Evolutionary conservation across 2,329 filamentous ascomycete genomes (phyloP).

Genomic region (Aspergillus luchuensis): DNA sequence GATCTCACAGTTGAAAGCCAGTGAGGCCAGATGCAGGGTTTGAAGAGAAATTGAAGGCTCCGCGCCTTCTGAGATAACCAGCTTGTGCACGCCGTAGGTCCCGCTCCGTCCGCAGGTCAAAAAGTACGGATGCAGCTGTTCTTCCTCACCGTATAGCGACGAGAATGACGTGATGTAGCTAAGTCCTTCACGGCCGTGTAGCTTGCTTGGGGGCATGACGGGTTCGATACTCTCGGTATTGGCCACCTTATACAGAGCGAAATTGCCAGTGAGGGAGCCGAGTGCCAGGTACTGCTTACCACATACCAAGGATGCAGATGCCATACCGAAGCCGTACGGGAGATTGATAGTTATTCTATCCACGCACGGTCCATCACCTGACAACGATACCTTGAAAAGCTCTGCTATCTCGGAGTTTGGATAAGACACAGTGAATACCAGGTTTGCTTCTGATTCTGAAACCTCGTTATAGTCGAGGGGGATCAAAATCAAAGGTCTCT

Average conservation of each 20-base stretch:
- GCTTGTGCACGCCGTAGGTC: constrained; percentile 66
- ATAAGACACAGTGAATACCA: constrained; percentile 34
- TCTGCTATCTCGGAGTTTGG: constrained; percentile 29
- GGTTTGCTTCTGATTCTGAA: constrained; percentile 1
- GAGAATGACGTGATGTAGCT: constrained; percentile 58
- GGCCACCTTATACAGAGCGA: constrained; percentile 51
- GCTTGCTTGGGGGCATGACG: constrained; percentile 27
- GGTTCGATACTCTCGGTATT: constrained; percentile 23
- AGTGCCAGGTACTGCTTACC: constrained; percentile 46
- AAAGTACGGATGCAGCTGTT: constrained; percentile 46
- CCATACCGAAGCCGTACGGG: constrained; percentile 53
- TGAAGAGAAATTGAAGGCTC: constrained; percentile 41
- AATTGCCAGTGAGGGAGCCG: constrained; percentile 58
- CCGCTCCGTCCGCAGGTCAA: constrained; percentile 78
- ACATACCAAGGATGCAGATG: constrained; percentile 48
- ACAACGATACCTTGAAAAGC: constrained; percentile 28
- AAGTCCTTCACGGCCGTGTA: constrained; percentile 64
- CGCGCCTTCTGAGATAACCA: constrained; percentile 20
- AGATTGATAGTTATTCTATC: constrained; percentile 30
- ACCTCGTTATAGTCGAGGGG: constrained; percentile 24
- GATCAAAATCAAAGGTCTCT: constrained; percentile 33
- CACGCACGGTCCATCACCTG: constrained; percentile 42
- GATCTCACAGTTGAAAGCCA: constrained; percentile 74
- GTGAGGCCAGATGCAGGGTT: constrained; percentile 67
- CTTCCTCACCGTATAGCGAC: constrained; percentile 15